These are phyloP conservation scores for Blastobotrys petasosporus DNA, from an alignment of 1,139 yeast species.

Conservation along the genomic window DNA sequence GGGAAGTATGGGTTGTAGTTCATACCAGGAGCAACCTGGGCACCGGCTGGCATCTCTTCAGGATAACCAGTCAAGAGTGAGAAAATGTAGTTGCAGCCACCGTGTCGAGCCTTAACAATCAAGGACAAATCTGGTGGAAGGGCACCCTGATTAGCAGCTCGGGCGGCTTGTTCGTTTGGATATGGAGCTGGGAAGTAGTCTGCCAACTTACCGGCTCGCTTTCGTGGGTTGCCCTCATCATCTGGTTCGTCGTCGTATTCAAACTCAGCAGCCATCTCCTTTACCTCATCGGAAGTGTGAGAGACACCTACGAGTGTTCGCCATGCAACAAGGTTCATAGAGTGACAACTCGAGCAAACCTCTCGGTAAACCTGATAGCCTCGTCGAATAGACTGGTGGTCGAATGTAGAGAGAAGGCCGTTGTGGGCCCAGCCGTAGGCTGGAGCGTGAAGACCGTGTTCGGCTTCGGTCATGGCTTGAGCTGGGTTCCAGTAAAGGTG, in stretches of 20 bases:
- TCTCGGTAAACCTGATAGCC: conserved; percentile 99
- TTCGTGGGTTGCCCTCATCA: conserved; percentile 97
- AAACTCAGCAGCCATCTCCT: conserved; percentile 90
- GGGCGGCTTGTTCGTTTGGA: conserved; percentile 97
- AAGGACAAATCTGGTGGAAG: conserved; percentile 96
- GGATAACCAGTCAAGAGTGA: conserved; percentile 96
- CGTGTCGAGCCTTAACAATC: conserved; percentile 98
- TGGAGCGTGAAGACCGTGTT: conserved; percentile 97
- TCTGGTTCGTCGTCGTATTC: conserved; percentile 99
- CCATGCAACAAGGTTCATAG: conserved; percentile 96
- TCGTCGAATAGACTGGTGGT: conserved; percentile 96
- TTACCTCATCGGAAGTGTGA: conserved; percentile 85
- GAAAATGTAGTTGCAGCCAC: conserved; percentile 94
- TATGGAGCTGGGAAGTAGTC: conserved; percentile 95
- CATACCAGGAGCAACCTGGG: conserved; percentile 80
- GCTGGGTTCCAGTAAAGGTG: conserved; percentile 42
- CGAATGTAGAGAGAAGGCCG: conserved; percentile 83
- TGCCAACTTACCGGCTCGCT: conserved; percentile 97
- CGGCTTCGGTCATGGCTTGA: conserved; percentile 97
- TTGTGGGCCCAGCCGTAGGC: conserved; percentile 89
- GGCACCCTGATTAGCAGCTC: conserved; percentile 99
- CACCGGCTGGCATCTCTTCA: conserved; percentile 98
- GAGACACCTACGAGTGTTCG: conserved; percentile 97
- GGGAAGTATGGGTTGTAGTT: conserved; percentile 99
- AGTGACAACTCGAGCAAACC: conserved; percentile 98